These are phyloP conservation scores for Scenedesmus sp. DNA, from an alignment of 163 green algal genomes.

Conservation along the genomic window DNA sequence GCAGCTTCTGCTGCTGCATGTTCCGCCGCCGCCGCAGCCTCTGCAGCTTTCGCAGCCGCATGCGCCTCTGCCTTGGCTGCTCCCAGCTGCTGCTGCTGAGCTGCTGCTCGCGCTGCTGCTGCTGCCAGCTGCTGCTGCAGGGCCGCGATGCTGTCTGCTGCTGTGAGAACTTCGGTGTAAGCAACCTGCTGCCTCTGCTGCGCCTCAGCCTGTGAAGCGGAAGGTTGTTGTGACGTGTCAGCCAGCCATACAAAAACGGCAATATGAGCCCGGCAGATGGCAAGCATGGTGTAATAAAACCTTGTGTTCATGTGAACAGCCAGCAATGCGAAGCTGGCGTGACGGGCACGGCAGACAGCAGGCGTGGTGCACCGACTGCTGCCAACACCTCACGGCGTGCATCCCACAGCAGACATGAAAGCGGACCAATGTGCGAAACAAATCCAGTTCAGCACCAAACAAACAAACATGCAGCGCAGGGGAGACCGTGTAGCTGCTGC, in stretches of 20 bases:
- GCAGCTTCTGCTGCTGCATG: conserved; percentile 17
- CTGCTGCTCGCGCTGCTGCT: neutral
- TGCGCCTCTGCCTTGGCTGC: neutral
- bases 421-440: no score
- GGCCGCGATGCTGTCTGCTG: neutral
- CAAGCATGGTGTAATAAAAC: no score
- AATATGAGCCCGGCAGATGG: no score
- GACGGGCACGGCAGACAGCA: no score
- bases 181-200: neutral
- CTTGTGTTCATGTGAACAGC: no score
- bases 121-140: conserved; percentile 22
- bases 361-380: no score
- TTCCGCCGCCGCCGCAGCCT: neutral
- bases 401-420: no score
- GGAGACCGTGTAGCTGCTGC: neutral
- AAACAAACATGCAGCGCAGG: no score
- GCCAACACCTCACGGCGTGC: no score
- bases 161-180: neutral
- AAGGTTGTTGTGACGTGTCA: neutral
- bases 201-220: neutral
- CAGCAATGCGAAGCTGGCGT: no score
- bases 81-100: neutral
- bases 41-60: no score
- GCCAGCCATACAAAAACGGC: neutral
- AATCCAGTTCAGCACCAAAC: no score